Conservation (phyloP, 2,329 filamentous ascomycete genomes). For the Rutstroemia sydowiana region DNA sequence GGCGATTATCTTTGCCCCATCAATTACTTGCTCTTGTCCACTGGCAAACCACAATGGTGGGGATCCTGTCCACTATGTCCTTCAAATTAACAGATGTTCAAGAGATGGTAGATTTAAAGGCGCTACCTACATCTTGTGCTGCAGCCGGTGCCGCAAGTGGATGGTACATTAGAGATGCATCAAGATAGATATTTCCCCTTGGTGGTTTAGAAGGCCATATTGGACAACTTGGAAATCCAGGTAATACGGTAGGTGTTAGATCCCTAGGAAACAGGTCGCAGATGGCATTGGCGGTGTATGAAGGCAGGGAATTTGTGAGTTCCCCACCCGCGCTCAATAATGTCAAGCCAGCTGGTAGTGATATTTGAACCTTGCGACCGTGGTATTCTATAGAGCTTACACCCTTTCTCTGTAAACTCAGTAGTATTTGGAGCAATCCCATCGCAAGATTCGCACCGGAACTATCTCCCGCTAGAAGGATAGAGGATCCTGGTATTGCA, state of each 20-base stretch:
- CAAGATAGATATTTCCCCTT: background rate
- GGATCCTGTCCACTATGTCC: background rate
- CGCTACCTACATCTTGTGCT: background rate
- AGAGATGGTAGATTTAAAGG: too few species aligned
- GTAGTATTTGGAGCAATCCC: background rate
- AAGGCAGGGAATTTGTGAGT: background rate
- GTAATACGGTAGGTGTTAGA: background rate
- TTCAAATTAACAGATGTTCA: too few species aligned
- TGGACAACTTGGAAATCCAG: background rate
- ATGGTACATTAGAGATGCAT: background rate
- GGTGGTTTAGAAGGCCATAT: constrained; percentile 1
- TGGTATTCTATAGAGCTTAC: background rate
- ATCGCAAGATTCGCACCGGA: background rate
- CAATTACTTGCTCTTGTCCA: constrained; percentile 1
- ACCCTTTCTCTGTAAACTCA: background rate
- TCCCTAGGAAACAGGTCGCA: background rate
- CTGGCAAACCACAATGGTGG: constrained; percentile 4
- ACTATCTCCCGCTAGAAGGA: background rate
- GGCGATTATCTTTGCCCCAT: background rate
- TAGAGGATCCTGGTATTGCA: background rate
- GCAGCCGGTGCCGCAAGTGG: background rate
- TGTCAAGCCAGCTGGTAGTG: background rate
- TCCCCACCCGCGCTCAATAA: background rate
- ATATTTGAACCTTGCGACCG: background rate
- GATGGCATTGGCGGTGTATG: background rate